Evolutionary conservation across 495 filamentous ascomycete species (phyloP).

Genomic region (Pseudevernia furfuracea): DNA sequence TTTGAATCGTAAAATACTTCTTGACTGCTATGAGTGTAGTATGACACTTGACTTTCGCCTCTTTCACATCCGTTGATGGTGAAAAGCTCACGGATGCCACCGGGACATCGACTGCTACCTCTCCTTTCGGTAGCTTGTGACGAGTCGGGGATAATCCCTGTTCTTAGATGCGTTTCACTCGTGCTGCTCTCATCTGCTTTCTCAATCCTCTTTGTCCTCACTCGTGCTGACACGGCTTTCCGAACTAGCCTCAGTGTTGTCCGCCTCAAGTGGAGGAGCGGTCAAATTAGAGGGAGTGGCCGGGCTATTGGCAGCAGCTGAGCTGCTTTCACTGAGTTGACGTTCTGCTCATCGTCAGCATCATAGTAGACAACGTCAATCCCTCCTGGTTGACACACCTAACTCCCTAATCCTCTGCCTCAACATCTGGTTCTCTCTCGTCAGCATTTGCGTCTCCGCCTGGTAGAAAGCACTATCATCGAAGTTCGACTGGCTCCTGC

Average conservation of each 20-base stretch:
- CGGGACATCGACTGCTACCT: background rate
- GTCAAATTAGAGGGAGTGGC: conserved; percentile 20
- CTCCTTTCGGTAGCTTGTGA: background rate
- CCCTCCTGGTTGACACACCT: conserved; percentile 25
- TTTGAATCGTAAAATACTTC: background rate
- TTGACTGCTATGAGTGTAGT: background rate
- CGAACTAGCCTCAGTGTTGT: background rate
- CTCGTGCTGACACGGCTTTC: background rate
- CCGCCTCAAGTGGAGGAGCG: conserved; percentile 18
- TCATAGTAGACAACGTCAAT: no score
- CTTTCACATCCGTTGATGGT: background rate
- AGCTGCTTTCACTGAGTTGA: conserved; percentile 22
- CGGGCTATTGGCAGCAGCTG: conserved; percentile 19
- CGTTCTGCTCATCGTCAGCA: conserved; percentile 19
- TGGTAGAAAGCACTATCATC: conserved; percentile 87
- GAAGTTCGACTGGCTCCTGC: conserved; percentile 41
- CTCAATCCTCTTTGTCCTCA: conserved; percentile 16
- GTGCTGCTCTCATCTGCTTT: background rate
- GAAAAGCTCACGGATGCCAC: background rate
- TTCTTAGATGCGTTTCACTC: background rate
- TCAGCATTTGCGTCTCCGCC: conserved; percentile 79
- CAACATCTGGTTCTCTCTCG: conserved; percentile 90
- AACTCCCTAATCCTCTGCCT: conserved; percentile 77
- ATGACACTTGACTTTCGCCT: background rate
- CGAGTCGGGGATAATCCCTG: background rate